These are phyloP conservation scores for Alternaria arborescens DNA, from an alignment of 2,329 filamentous ascomycete species.

Conservation along the genomic window DNA sequence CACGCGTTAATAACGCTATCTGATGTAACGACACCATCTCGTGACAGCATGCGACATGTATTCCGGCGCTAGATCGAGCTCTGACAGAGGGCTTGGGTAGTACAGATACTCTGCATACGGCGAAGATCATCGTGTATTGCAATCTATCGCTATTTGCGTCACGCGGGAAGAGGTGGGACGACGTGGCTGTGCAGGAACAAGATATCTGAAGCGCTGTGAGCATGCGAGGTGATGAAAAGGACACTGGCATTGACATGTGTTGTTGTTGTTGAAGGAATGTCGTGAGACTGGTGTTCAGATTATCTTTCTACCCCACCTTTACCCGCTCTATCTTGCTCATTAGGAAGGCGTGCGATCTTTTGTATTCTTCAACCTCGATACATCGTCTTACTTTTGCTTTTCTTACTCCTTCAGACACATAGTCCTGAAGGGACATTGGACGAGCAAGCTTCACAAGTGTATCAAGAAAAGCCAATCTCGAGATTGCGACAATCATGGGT, in stretches of 20 bases:
- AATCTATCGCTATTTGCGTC: neutral
- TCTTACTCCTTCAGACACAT: no score
- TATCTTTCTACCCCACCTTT: neutral
- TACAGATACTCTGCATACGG: neutral
- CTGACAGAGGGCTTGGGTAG: neutral
- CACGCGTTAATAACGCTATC: neutral
- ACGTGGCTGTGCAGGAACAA: neutral
- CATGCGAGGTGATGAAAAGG: no score
- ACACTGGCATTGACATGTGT: no score
- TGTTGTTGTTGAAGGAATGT: neutral
- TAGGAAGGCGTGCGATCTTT: neutral
- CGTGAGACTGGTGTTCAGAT: neutral
- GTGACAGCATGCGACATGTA: neutral
- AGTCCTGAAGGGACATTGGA: no score
- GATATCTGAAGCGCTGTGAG: no score
- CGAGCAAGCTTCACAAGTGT: no score
- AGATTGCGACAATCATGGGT: conserved; percentile 16
- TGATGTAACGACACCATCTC: neutral
- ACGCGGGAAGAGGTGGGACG: neutral
- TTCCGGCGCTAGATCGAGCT: neutral
- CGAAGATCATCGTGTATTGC: neutral
- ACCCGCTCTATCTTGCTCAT: neutral
- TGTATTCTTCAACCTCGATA: no score
- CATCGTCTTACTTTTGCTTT: no score
- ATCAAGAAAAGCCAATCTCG: neutral